Evolutionary conservation across 805 yeast species (phyloP).

Genomic region (Sungouiozyma ichnusensis): DNA sequence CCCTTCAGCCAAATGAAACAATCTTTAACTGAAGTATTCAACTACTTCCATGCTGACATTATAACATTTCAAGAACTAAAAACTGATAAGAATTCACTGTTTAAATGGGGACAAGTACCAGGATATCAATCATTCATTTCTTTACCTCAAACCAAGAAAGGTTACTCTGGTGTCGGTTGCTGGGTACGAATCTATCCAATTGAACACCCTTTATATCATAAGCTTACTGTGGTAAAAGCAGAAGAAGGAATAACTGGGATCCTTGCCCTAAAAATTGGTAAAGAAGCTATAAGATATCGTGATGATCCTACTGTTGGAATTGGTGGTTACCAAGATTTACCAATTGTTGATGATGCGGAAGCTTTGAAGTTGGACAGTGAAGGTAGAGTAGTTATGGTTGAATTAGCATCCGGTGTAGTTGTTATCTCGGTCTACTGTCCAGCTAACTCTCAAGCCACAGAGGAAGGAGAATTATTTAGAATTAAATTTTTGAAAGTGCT

Average conservation of each 20-base stretch:
- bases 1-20: constrained; percentile 60
- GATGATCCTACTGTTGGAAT: constrained; percentile 31
- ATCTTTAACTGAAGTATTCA: constrained; percentile 35
- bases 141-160: constrained; percentile 57
- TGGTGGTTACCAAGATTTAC: constrained; percentile 56
- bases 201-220: constrained; percentile 32
- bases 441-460: constrained; percentile 70
- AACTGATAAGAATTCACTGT: constrained; percentile 37
- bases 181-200: constrained; percentile 48
- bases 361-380: constrained; percentile 55
- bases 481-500: constrained; percentile 47
- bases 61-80: constrained; percentile 85
- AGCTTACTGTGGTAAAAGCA: constrained; percentile 52
- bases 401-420: constrained; percentile 52
- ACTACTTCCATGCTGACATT: constrained; percentile 55
- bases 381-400: constrained; percentile 73
- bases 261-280: constrained; percentile 16
- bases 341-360: constrained; percentile 26
- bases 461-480: constrained; percentile 52
- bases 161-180: constrained; percentile 88
- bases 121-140: constrained; percentile 59
- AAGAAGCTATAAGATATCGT: constrained; percentile 11
- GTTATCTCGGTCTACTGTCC: constrained; percentile 76
- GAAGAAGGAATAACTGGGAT: constrained; percentile 90
- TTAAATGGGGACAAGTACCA: constrained; percentile 39